These are phyloP conservation scores for Chrysosporium queenslandicum DNA, from an alignment of 2,329 filamentous ascomycete species.

Conservation along the genomic window DNA sequence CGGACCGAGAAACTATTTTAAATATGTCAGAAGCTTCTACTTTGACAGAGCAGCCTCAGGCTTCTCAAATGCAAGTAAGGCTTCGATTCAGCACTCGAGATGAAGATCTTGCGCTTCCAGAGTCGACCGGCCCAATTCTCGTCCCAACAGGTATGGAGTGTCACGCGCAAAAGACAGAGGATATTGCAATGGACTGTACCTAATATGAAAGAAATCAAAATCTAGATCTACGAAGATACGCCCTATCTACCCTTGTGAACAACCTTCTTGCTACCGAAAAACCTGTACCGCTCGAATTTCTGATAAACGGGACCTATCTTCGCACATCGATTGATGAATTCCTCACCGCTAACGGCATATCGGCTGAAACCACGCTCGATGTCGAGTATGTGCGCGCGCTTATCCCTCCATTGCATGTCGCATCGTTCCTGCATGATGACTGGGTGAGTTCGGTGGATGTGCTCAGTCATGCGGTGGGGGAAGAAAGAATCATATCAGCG, in stretches of 20 bases:
- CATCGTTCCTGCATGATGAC: slow-evolving; percentile 93
- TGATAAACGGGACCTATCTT: slow-evolving; percentile 87
- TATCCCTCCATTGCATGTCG: slow-evolving; percentile 77
- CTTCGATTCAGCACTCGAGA: slow-evolving; percentile 46
- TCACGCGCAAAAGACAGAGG: too few relatives aligned
- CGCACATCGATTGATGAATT: slow-evolving; percentile 85
- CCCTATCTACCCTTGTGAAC: slow-evolving; percentile 55
- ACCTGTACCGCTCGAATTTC: slow-evolving; percentile 63
- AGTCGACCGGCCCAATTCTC: slow-evolving; percentile 47
- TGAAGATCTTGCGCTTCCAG: slow-evolving; percentile 44
- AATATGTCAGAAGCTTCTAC: slow-evolving; percentile 2
- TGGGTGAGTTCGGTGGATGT: slow-evolving; percentile 88
- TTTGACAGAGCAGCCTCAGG: neutral
- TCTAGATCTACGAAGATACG: slow-evolving; percentile 47
- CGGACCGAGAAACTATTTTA: neutral
- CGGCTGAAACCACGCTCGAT: slow-evolving; percentile 73
- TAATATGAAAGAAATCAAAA: neutral
- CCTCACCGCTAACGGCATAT: slow-evolving; percentile 74
- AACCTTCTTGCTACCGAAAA: slow-evolving; percentile 48
- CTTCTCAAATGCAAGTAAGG: slow-evolving; percentile 42
- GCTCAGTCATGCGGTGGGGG: slow-evolving; percentile 55
- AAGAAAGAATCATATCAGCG: slow-evolving; percentile 73
- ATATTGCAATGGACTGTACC: neutral
- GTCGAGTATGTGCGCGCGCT: slow-evolving; percentile 90
- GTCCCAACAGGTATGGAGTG: slow-evolving; percentile 45